Evolutionary conservation across 352 stramenopile genomes (phyloP), one percentile per base, ranked within the genome.

Genomic region (Plasmopara viticola): DNA sequence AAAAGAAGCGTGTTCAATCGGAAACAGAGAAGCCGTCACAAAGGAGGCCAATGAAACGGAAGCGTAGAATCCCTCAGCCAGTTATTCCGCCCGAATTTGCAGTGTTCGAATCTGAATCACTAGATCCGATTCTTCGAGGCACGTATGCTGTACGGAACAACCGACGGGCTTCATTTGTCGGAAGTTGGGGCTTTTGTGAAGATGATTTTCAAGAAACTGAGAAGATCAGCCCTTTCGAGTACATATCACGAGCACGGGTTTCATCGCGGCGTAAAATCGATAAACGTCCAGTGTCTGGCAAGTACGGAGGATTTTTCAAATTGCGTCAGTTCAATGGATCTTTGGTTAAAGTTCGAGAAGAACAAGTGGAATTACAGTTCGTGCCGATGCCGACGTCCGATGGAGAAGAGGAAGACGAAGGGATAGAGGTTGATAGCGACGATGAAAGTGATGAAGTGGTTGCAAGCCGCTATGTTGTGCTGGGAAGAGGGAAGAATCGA

Each of bases 261-360:
- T 58, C 64, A 15, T 60, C 57, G 5, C 71, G 68, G 3, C 55
- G 58, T 33, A 59, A 69, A 20, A 53, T 53, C n/a, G 71, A 84
- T 35, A 70, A 58, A n/a, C 71, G 63, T 13, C 78, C 78, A n/a
- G 67, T 79, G 29, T 86, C 72, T 1, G 78, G 78, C 15, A 81
- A 78, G 37, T 90, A 90, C 37, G 70, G 41, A 18, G 78, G 78
- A 0, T 87, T 74, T 40, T 90, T 90, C 44, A 85, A 86, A 58
- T 58, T 90, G 48, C 65, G 76, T 6, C 78, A 90, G 58, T 84
- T 83, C 42, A 84, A 77, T 49, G 78, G 78, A 15, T 70, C 55
- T 10, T 57, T 80, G 39, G 51, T 86, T 14, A 71, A 72, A 40
- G 68, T 90, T 43, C 67, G 68, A 43, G 78, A 90, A 45, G 69